Conservation (phyloP, 2,329 filamentous ascomycete genomes). For the Pseudogymnoascus sp. region DNA sequence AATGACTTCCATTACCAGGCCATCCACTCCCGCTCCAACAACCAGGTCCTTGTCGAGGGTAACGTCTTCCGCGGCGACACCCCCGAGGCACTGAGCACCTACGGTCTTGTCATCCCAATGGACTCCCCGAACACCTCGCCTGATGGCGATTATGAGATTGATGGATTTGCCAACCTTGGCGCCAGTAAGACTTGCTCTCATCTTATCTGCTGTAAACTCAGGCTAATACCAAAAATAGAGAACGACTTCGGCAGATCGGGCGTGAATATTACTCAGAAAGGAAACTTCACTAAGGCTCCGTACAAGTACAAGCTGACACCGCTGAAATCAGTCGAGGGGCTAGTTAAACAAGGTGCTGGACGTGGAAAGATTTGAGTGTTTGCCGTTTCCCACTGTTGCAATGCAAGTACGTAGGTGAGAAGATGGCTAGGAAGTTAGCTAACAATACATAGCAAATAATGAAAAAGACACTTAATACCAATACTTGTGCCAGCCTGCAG, state of each 20-base stretch:
- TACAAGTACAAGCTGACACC: neutral
- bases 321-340: neutral
- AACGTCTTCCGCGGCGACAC: conserved; percentile 43
- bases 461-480: neutral
- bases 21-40: conserved; percentile 42
- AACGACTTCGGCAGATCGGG: conserved; percentile 43
- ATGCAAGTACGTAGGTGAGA: neutral
- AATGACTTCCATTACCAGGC: conserved; percentile 41
- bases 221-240: conserved; percentile 18
- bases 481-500: too few species aligned
- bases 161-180: conserved; percentile 48
- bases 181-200: conserved; percentile 34
- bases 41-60: conserved; percentile 43
- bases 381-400: neutral
- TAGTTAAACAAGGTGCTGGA: neutral
- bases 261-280: conserved; percentile 46
- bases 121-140: conserved; percentile 47
- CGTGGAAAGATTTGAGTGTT: neutral
- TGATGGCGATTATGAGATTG: conserved; percentile 47
- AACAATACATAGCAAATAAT: neutral
- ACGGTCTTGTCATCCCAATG: conserved; percentile 47
- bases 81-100: conserved; percentile 43
- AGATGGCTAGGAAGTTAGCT: neutral
- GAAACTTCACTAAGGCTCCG: conserved; percentile 39
- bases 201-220: neutral